Evolutionary conservation across 257 asterid genomes (phyloP), one percentile per base, ranked within the genome.

Genomic region (Solanum virginianum): DNA sequence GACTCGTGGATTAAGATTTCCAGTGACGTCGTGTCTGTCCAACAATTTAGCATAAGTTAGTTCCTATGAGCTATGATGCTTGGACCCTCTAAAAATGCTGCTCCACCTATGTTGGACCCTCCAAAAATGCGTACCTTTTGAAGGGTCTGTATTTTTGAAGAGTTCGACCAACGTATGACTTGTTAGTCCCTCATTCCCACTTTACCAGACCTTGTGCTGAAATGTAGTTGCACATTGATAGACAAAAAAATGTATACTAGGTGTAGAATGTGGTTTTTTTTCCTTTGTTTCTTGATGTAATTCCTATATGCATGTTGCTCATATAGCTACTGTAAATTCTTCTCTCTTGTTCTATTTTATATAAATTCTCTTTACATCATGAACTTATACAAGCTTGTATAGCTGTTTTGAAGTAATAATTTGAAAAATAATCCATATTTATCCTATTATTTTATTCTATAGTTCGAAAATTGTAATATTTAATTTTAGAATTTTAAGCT

Each of bases 1-100:
- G 90, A 92, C 10, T 89, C 92, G 3, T 91, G 98, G 98, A 88
- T 94, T 80, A 87, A 84, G 55, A 72, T 94, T 77, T 90, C 93
- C 92, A 91, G 94, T 72, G 94, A 95, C 69, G 87, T 94, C 65
- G 80, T 82, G 16, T 83, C 94, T n/a, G 72, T 87, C 49, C 41
- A 87, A 82, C 90, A 86, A 75, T 65, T 80, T 53, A 85, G 81
- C 82, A 84, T 62, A 84, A 29, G 85, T 45, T 88, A 87, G 80
- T 59, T 63, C 60, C 75, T 82, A 24, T 41, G 17, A 70, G 53
- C 80, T 70, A 41, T 70, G 80, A 18, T 18, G 54, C 17, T 70
- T 39, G 80, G 54, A 70, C 80, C 54, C 54, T 70, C 80, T 18
- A 70, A 70, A 26, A 26, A 70, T 39, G 26, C 29, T 18, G 26